Conservation (phyloP, 371 early-diverging fungal species). For the Smittium culicis region DNA sequence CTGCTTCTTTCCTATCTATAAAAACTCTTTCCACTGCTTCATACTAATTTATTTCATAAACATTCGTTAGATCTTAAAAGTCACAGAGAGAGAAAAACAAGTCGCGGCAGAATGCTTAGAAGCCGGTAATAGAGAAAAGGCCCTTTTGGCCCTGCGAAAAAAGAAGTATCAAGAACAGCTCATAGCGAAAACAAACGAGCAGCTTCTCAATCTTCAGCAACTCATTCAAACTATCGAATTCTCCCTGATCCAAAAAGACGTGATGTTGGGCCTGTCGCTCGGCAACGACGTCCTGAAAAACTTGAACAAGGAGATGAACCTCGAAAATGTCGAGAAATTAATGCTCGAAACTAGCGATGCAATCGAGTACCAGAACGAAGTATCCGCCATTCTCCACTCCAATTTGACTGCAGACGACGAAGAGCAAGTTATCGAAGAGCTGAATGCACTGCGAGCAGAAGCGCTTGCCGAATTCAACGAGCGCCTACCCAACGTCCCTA, state of each 20-base stretch:
- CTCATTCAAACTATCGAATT: slow-evolving; percentile 80
- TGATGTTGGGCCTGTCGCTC: slow-evolving; percentile 62
- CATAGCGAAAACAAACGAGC: slow-evolving; percentile 64
- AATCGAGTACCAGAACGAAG: slow-evolving; percentile 87
- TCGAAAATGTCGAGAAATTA: slow-evolving; percentile 84
- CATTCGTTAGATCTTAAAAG: slow-evolving; percentile 37
- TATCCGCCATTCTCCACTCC: slow-evolving; percentile 57
- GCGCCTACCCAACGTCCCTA: slow-evolving; percentile 15
- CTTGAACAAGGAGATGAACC: slow-evolving; percentile 74
- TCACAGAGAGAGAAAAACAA: slow-evolving; percentile 40
- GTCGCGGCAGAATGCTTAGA: slow-evolving; percentile 46
- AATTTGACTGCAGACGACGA: slow-evolving; percentile 66
- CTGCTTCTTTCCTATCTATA: not conserved
- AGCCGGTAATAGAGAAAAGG: slow-evolving; percentile 61
- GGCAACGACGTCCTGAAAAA: slow-evolving; percentile 78
- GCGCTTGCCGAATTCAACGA: slow-evolving; percentile 22
- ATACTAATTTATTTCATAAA: slow-evolving; percentile 25
- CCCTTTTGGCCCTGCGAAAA: slow-evolving; percentile 78
- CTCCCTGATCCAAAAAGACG: slow-evolving; percentile 75
- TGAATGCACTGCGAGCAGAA: slow-evolving; percentile 42
- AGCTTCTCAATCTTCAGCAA: slow-evolving; percentile 77
- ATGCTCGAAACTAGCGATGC: slow-evolving; percentile 94
- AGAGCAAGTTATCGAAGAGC: slow-evolving; percentile 64
- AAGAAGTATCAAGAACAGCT: slow-evolving; percentile 89
- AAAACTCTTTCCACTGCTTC: not conserved